These are phyloP conservation scores for Pichia pseudocactophila DNA, from an alignment of 805 yeast genomes.

Conservation along the genomic window DNA sequence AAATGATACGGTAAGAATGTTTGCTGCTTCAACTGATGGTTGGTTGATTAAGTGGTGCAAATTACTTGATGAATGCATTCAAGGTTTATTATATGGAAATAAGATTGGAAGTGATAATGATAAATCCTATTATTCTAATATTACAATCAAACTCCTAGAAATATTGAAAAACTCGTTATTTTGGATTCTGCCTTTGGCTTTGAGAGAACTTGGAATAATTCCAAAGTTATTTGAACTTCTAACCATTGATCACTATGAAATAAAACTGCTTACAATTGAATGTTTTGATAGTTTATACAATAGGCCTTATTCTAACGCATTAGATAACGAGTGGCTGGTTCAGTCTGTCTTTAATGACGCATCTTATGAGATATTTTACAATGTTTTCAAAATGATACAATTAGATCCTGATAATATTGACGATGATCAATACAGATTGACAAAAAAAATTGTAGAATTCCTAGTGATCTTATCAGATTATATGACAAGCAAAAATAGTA, in stretches of 20 bases:
- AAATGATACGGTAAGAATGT: conserved; percentile 50
- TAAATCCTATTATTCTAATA: conserved; percentile 17
- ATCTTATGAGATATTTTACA: conserved; percentile 62
- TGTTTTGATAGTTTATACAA: conserved; percentile 85
- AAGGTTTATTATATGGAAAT: conserved; percentile 16
- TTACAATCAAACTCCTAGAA: conserved; percentile 62
- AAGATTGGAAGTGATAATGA: conserved; percentile 1
- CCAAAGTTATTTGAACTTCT: conserved; percentile 53
- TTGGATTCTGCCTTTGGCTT: conserved; percentile 79
- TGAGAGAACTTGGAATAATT: conserved; percentile 58
- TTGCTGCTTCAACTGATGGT: conserved; percentile 68
- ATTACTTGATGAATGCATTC: conserved; percentile 38
- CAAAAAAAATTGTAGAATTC: conserved; percentile 90
- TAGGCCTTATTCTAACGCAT: conserved; percentile 54
- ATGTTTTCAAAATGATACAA: conserved; percentile 53
- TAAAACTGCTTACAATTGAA: conserved; percentile 80
- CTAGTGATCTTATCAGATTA: conserved; percentile 79
- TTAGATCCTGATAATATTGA: conserved; percentile 56
- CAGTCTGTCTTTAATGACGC: conserved; percentile 67
- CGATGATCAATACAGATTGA: conserved; percentile 68
- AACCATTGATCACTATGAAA: conserved; percentile 46
- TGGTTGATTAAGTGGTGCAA: conserved; percentile 81
- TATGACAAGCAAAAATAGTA: conserved; percentile 30
- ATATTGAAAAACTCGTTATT: conserved; percentile 83
- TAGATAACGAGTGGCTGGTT: conserved; percentile 69